Evolutionary conservation across 2,329 filamentous ascomycete genomes (phyloP).

Genomic region (Penicillium expansum): DNA sequence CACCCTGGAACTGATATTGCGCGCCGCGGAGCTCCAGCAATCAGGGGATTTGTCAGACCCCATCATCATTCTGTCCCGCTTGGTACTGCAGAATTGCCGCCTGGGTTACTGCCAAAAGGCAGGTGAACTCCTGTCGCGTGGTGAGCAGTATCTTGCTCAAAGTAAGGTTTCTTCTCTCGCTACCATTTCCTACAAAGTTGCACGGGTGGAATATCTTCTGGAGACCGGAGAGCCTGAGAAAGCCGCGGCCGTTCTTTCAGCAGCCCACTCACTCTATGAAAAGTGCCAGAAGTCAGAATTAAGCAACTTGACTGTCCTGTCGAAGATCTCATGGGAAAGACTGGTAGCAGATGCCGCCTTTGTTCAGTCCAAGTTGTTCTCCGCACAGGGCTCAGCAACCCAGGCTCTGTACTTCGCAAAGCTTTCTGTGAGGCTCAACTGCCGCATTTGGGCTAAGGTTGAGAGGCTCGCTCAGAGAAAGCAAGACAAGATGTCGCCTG

Average conservation of each 20-base stretch:
- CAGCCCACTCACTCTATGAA: slow-evolving; percentile 33
- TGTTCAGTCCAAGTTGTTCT: slow-evolving; percentile 62
- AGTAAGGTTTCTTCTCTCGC: slow-evolving; percentile 46
- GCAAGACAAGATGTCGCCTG: slow-evolving; percentile 27
- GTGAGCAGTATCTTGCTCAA: slow-evolving; percentile 50
- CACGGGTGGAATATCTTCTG: slow-evolving; percentile 71
- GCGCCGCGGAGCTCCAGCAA: slow-evolving; percentile 48
- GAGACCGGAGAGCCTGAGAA: slow-evolving; percentile 64
- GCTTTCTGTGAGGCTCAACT: slow-evolving; percentile 49
- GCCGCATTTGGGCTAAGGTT: slow-evolving; percentile 51
- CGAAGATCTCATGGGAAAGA: slow-evolving; percentile 49
- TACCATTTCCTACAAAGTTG: slow-evolving; percentile 62
- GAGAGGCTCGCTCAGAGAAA: slow-evolving; percentile 45
- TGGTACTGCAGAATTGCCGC: slow-evolving; percentile 56
- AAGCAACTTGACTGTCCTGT: slow-evolving; percentile 37
- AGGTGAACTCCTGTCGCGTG: slow-evolving; percentile 56
- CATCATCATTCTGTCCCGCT: slow-evolving; percentile 44
- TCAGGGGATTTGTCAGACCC: slow-evolving; percentile 37
- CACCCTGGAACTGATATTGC: slow-evolving; percentile 50
- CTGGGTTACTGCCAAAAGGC: slow-evolving; percentile 62
- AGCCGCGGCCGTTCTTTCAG: slow-evolving; percentile 44
- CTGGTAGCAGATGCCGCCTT: slow-evolving; percentile 60
- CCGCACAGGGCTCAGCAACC: slow-evolving; percentile 53
- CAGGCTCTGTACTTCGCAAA: slow-evolving; percentile 51
- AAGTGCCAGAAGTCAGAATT: slow-evolving; percentile 30